Evolutionary conservation across 305 asterid genomes (phyloP).

Genomic region (Fraxinus xanthoxyloides): DNA sequence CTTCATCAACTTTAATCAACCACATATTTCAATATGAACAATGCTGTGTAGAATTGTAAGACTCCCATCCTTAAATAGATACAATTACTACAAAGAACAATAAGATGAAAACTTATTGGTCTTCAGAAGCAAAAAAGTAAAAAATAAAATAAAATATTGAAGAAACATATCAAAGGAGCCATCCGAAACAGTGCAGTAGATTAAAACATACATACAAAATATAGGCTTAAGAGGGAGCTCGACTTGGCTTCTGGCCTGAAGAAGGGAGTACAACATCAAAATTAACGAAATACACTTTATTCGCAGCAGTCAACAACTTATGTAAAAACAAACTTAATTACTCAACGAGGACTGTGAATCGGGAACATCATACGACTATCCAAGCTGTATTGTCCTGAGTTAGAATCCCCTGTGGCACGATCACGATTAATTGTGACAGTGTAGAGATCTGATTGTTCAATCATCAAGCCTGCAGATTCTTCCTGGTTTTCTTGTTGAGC

Average conservation of each 20-base stretch:
- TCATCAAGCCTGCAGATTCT: conserved; percentile 30
- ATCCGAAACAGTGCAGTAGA: background rate
- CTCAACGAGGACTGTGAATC: conserved; percentile 34
- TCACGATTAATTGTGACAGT: conserved; percentile 27
- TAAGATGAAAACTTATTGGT: no score
- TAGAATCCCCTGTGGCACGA: conserved; percentile 6
- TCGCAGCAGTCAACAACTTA: background rate
- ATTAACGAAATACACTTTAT: background rate
- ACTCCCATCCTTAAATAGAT: no score
- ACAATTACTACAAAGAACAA: background rate
- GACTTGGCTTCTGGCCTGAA: background rate
- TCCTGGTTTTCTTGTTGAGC: conserved; percentile 27
- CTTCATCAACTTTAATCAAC: no score
- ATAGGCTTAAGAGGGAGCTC: background rate
- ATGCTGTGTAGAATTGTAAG: no score
- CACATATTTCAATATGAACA: no score
- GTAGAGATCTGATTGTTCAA: conserved; percentile 41
- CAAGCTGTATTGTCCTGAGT: conserved; percentile 28
- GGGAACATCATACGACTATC: conserved; percentile 31
- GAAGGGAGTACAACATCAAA: background rate
- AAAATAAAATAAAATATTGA: no score
- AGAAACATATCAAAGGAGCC: background rate
- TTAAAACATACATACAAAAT: background rate
- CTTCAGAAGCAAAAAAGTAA: no score
- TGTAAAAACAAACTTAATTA: background rate